Percentiles rank a stretch among this genome's conserved stretches.
phyloP scores from a whole-genome alignment of 768 basidiomycete genomes.

The Hemileccinum rubropunctum region DNA sequence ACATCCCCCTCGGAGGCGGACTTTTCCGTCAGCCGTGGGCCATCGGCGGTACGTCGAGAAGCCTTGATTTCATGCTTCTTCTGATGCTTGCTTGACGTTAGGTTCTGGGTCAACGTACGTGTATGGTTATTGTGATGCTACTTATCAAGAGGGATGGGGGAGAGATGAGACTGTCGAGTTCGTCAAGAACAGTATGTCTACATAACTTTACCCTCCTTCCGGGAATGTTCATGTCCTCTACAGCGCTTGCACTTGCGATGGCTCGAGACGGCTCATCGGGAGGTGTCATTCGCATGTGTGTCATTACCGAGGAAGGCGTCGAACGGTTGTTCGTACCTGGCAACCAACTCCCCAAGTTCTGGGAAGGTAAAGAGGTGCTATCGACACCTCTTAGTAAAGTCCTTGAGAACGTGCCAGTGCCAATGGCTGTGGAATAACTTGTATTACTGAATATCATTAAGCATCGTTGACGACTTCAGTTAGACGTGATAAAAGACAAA shows the following conservation, averaged over 20 bases:
- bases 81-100: slow-evolving; percentile 25
- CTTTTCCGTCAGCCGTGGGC: slow-evolving; percentile 98
- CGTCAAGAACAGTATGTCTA: slow-evolving; percentile 86
- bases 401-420: slow-evolving; percentile 27
- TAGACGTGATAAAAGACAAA: too few species aligned
- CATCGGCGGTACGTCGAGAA: slow-evolving; percentile 72
- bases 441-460: slow-evolving; percentile 5
- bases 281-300: slow-evolving; percentile 95
- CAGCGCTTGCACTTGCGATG: slow-evolving; percentile 95
- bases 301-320: slow-evolving; percentile 90
- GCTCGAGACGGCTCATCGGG: slow-evolving; percentile 97
- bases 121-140: slow-evolving; percentile 99
- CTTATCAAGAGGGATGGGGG: slow-evolving; percentile 89
- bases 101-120: slow-evolving; percentile 97
- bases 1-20: slow-evolving; percentile 95
- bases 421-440: slow-evolving; percentile 46
- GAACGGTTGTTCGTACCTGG: slow-evolving; percentile 93
- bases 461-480: neutral
- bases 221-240: slow-evolving; percentile 4
- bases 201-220: neutral
- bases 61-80: neutral
- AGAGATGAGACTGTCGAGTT: slow-evolving; percentile 89
- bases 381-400: slow-evolving; percentile 30
- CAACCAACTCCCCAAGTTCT: slow-evolving; percentile 83
- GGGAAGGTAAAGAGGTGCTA: slow-evolving; percentile 80